Evolutionary conservation across 129 eudicot species (phyloP).

Genomic region (Apium graveolens): DNA sequence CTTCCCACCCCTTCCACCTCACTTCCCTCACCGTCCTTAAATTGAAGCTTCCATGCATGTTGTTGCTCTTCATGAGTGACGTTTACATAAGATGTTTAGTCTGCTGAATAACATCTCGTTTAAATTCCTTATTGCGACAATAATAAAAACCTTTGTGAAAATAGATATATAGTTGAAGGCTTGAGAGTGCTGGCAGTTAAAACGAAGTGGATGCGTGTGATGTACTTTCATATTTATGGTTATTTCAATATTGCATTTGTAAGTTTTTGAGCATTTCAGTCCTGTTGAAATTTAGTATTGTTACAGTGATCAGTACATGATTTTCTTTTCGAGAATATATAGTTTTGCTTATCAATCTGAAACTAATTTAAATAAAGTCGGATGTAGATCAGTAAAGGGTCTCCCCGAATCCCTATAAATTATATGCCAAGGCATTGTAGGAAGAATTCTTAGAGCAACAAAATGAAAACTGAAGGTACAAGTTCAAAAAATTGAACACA

Average conservation of each 20-base stretch:
- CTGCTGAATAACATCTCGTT: not conserved
- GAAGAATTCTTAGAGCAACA: too few relatives aligned
- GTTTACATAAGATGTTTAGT: slow-evolving; percentile 10
- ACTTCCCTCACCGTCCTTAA: slow-evolving; percentile 12
- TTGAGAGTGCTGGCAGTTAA: not conserved
- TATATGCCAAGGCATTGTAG: too few relatives aligned
- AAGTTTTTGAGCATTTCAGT: slow-evolving; percentile 2
- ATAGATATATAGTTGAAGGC: not conserved
- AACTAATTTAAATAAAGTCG: too few relatives aligned
- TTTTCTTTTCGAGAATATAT: not conserved
- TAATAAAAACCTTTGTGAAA: not conserved
- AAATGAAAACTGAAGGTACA: too few relatives aligned
- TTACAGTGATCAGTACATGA: not conserved
- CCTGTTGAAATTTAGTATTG: too few relatives aligned
- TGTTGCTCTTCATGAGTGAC: not conserved
- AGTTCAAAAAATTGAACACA: too few relatives aligned
- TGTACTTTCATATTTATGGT: not conserved
- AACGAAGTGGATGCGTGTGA: not conserved
- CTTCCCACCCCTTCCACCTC: slow-evolving; percentile 18
- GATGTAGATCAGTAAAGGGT: too few relatives aligned
- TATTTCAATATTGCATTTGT: slow-evolving; percentile 7
- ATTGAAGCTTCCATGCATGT: slow-evolving; percentile 5
- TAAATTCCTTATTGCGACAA: not conserved
- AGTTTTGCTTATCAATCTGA: too few relatives aligned
- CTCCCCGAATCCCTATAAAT: too few relatives aligned